Conservation (phyloP, 106 monocot genomes). For the Amphibolis antarctica region DNA sequence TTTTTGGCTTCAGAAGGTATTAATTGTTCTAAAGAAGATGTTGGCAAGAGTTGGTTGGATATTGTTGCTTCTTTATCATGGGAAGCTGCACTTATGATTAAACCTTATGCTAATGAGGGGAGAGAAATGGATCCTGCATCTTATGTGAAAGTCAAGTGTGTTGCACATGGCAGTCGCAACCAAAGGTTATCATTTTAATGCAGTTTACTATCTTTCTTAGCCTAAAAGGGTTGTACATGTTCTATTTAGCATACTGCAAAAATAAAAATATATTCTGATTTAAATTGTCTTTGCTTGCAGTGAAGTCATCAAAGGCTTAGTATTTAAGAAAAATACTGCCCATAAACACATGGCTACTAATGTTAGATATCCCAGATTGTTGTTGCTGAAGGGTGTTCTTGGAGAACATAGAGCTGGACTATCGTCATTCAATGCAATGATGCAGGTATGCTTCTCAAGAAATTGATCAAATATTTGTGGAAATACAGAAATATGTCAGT, state of each 20-base stretch:
- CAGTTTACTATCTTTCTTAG: background rate
- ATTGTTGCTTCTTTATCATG: constrained; percentile 74
- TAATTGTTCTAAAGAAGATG: constrained; percentile 12
- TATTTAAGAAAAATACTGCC: constrained; percentile 89
- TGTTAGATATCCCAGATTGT: constrained; percentile 52
- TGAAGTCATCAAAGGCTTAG: constrained; percentile 83
- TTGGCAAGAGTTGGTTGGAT: constrained; percentile 51
- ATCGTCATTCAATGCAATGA: constrained; percentile 83
- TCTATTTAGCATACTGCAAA: background rate
- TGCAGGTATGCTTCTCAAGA: constrained; percentile 30
- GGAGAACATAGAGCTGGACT: constrained; percentile 50
- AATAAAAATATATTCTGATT: background rate
- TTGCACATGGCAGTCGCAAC: constrained; percentile 51
- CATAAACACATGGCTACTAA: constrained; percentile 97
- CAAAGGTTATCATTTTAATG: constrained; percentile 41
- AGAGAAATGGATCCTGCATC: constrained; percentile 89
- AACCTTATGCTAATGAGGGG: constrained; percentile 72
- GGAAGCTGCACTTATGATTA: constrained; percentile 80
- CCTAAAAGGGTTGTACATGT: background rate
- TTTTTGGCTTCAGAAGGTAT: constrained; percentile 70
- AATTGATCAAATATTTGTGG: background rate
- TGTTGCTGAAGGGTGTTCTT: constrained; percentile 56
- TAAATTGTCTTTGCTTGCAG: constrained; percentile 30
- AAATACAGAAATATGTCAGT: background rate
- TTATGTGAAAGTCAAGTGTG: constrained; percentile 89